Evolutionary conservation across 768 basidiomycete species (phyloP), one percentile per base, ranked within the genome.

Genomic region (Kwoniella shandongensis): DNA sequence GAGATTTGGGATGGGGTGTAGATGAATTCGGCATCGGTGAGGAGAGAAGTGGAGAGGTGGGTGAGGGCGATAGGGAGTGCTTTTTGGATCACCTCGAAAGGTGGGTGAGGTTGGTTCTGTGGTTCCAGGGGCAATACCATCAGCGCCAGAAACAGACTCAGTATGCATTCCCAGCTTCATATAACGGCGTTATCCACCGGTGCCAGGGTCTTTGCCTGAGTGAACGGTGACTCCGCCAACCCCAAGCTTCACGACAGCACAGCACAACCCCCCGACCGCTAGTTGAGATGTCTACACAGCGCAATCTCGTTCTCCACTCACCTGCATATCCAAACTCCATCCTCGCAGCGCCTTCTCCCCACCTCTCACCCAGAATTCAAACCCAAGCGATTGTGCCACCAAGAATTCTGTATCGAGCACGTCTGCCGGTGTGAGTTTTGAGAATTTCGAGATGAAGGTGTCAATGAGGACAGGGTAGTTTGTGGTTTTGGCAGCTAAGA

Each of bases 401-500:
- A 96, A 84, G 74, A 97, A 98, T 76, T 99, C 96, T 32, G 97
- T 84, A 55, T 91, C 88, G 55, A 98, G 84, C 15, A 99, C 88
- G 69, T 97, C 92, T 4, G 84, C 83, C 1, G 88, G 83, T 3
- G 81, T 79, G 0, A 90, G 88, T 66, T 86, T 88, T 0, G 88
- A 88, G 62, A 98, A 91, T 64, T 86, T 85, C 1, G 83, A 79
- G 0, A 88, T 86, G 77, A 93, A 98, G 1, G 83, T 78, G 62
- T 94, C 91, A 59, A 99, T 80, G 2, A 89, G 85, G 61, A 97
- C 89, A 1, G 89, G 87, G 65, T 88, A 85, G 67, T 98, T 97
- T n/a, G 91, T 93, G 5, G 96, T 98, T 79, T 99, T 99, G 20
- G 91, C 87, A 0, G 96, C 92, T 48, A 99, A 83, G 72, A 96